Base-by-base conservation (phyloP, 2,329 filamentous ascomycete genomes). In the Ophiostoma sp. region DNA sequence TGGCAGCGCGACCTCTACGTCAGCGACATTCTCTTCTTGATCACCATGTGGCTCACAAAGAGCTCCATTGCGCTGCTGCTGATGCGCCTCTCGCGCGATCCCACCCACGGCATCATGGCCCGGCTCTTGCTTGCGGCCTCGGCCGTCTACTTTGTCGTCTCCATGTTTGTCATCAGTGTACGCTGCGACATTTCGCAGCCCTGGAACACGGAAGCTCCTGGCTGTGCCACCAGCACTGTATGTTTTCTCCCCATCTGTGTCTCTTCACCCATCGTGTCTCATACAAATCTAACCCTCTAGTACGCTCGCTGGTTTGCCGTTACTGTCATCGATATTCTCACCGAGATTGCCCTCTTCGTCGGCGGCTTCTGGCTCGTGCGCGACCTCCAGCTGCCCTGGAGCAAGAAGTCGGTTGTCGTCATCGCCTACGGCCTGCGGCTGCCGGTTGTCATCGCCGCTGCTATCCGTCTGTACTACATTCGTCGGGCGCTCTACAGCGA, bases 11-110 rank as follows among this genome's bases (percentile, higher is more conserved):
- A 74, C 18, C 74, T 78, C 45, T 79, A 78, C 67, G 73, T 76
- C 55, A 76, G 76, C 69, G 78, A 83, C 69, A 73, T 81, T n/a
- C 74, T 83, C 67, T 80, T 78, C 66, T 71, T 83, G 58, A 55
- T 80, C 44, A 74, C 76, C 0, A 71, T 82, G 27, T 81, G 78
- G 70, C 74, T 81, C 16, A 79, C 80, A 4, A 82, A 83, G 71
- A 75, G 75, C 67, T 78, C 78, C 8, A 76, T 81, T 49, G 75
- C 78, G 5, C 75, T 79, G 16, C 77, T 83, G 11, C 78, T 81
- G 67, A 74, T 80, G 27, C 80, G 81, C 5, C 74, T 83, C 16
- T 80, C 80, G 3, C 80, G 80, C 6, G 76, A 79, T 41, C 77
- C 76, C 66, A 72, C 71, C 5, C 81, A 83, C 72, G 76, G 76